Evolutionary conservation across 177 flowering plant genomes (phyloP).

Genomic region (Vitis hybrid): DNA sequence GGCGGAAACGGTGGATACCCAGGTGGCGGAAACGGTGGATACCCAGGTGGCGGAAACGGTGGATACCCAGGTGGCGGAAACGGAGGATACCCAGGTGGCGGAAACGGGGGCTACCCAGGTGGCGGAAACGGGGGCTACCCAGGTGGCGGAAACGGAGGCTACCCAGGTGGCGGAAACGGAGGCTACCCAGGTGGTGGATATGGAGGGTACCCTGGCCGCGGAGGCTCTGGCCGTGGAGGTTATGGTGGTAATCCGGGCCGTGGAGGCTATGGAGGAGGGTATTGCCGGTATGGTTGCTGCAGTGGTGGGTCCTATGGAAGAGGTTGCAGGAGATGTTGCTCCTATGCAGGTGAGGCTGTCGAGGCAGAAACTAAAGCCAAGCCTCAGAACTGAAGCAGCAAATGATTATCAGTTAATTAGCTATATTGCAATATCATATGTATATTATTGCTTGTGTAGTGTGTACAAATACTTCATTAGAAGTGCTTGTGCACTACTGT

Average conservation of each 20-base stretch:
- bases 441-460: too few species aligned
- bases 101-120: not conserved
- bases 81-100: not conserved
- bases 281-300: constrained; percentile 15
- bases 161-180: not conserved
- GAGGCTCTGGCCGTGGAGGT: not conserved
- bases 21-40: too few species aligned
- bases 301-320: not conserved
- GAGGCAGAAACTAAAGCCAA: constrained; percentile 7
- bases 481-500: too few species aligned
- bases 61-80: not conserved
- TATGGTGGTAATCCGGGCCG: constrained; percentile 3
- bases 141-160: not conserved
- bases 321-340: constrained; percentile 17
- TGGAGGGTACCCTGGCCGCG: not conserved
- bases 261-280: not conserved
- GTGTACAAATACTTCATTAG: too few species aligned
- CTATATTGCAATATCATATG: too few species aligned
- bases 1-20: too few species aligned
- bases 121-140: not conserved
- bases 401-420: too few species aligned
- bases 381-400: constrained; percentile 13
- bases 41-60: too few species aligned
- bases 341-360: constrained; percentile 19
- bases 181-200: too few species aligned